Evolutionary conservation across 2,329 filamentous ascomycete species (phyloP).

Genomic region (Botrytis paeoniae): DNA sequence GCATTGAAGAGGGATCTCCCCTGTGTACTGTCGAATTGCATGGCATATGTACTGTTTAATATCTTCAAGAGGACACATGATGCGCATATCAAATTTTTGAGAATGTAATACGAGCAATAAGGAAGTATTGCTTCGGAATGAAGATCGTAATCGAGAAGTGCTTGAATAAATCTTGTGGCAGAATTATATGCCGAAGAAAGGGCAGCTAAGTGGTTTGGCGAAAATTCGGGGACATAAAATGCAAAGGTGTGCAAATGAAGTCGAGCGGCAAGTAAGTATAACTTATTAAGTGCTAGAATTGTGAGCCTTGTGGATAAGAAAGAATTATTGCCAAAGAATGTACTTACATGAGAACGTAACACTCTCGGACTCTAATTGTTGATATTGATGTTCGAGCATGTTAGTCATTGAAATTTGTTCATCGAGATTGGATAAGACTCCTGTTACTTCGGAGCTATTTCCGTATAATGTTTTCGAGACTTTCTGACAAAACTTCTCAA

Average conservation of each 20-base stretch:
- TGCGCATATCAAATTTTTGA: constrained; percentile 64
- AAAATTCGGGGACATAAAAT: constrained; percentile 25
- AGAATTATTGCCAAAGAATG: not conserved
- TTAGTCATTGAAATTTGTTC: constrained; percentile 45
- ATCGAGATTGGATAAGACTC: constrained; percentile 40
- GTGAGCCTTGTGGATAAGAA: not conserved
- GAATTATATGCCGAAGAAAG: constrained; percentile 43
- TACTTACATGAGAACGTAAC: constrained; percentile 16
- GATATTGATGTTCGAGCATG: constrained; percentile 37
- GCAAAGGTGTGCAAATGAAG: constrained; percentile 28
- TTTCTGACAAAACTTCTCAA: constrained; percentile 58
- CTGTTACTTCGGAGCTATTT: constrained; percentile 45
- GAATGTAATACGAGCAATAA: constrained; percentile 59
- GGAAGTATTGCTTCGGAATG: constrained; percentile 37
- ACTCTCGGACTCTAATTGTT: constrained; percentile 16
- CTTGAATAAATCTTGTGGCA: constrained; percentile 30
- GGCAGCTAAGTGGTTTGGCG: constrained; percentile 27
- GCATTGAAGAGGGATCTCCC: constrained; percentile 56
- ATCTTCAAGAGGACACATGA: constrained; percentile 63
- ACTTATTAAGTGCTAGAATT: constrained; percentile 22
- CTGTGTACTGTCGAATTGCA: constrained; percentile 53
- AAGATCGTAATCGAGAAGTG: constrained; percentile 25
- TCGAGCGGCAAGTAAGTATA: constrained; percentile 26
- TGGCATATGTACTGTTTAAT: constrained; percentile 62
- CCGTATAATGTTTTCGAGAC: constrained; percentile 55